Conservation (phyloP, 148 eudicot genomes). For the Persicaria tinctoria region DNA sequence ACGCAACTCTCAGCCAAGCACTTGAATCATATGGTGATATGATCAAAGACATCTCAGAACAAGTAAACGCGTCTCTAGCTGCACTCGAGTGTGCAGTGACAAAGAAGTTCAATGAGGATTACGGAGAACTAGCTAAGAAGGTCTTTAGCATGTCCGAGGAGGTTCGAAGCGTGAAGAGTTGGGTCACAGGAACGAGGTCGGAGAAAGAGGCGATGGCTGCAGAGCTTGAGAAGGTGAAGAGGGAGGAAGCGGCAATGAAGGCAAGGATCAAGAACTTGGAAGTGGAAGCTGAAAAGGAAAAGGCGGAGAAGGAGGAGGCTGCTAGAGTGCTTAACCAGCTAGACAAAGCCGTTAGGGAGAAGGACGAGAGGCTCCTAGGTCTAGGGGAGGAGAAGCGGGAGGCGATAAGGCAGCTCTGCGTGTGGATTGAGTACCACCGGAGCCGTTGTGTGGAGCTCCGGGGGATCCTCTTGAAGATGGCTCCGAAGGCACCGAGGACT, state of each 20-base stretch:
- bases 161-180: constrained; percentile 42
- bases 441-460: constrained; percentile 46
- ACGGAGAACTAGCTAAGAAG: constrained; percentile 39
- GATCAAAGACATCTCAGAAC: constrained; percentile 37
- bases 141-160: constrained; percentile 44
- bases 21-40: constrained; percentile 45
- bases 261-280: constrained; percentile 34
- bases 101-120: constrained; percentile 62
- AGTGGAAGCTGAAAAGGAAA: constrained; percentile 24
- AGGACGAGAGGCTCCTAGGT: constrained; percentile 27
- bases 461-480: constrained; percentile 30
- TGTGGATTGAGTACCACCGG: constrained; percentile 54
- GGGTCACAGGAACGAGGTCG: constrained; percentile 31
- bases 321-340: constrained; percentile 21
- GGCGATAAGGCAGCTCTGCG: constrained; percentile 70
- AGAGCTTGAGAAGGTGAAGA: constrained; percentile 34
- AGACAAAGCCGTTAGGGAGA: constrained; percentile 38
- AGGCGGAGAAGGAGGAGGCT: constrained; percentile 31
- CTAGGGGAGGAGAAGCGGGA: constrained; percentile 69
- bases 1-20: constrained; percentile 25
- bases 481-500: constrained; percentile 29
- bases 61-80: constrained; percentile 31
- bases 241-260: constrained; percentile 21
- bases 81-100: constrained; percentile 40
- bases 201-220: constrained; percentile 35